phyloP scores from a whole-genome alignment of 768 basidiomycete genomes.

The Phanerodontia chrysosporium region DNA sequence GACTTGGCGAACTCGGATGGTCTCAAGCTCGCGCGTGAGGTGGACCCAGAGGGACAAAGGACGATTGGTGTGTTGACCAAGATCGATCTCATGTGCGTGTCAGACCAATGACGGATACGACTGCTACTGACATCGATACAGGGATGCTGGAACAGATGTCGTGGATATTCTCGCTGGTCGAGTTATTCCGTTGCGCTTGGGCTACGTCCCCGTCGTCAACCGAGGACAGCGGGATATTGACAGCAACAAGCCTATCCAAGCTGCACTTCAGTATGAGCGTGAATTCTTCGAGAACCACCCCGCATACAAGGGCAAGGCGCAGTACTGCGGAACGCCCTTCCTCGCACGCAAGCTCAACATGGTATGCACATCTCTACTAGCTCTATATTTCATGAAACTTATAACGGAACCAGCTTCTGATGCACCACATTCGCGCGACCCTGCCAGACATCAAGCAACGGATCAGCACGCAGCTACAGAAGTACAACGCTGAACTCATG shows the following conservation, averaged over 20 bases:
- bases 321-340: slow-evolving; percentile 97
- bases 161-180: slow-evolving; percentile 98
- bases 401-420: slow-evolving; percentile 69
- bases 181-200: slow-evolving; percentile 91
- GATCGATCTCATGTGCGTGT: slow-evolving; percentile 87
- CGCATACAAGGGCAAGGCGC: slow-evolving; percentile 89
- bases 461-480: slow-evolving; percentile 86
- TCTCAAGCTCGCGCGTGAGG: slow-evolving; percentile 89
- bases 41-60: slow-evolving; percentile 93
- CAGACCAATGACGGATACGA: background rate
- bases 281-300: slow-evolving; percentile 93
- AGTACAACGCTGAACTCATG: slow-evolving; percentile 79
- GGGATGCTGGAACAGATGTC: slow-evolving; percentile 97
- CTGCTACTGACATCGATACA: slow-evolving; percentile 28
- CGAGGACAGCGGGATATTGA: slow-evolving; percentile 98
- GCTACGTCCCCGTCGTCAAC: slow-evolving; percentile 98
- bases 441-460: slow-evolving; percentile 98
- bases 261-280: slow-evolving; percentile 85
- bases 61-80: slow-evolving; percentile 99
- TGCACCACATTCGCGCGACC: slow-evolving; percentile 97
- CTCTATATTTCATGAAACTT: too few species aligned
- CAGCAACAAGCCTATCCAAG: slow-evolving; percentile 73
- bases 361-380: slow-evolving; percentile 42
- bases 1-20: slow-evolving; percentile 99
- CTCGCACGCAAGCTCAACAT: slow-evolving; percentile 93